Evolutionary conservation across 2,329 filamentous ascomycete genomes (phyloP), one percentile per base, ranked within the genome.

Genomic region (Trichoderma oligosporum): DNA sequence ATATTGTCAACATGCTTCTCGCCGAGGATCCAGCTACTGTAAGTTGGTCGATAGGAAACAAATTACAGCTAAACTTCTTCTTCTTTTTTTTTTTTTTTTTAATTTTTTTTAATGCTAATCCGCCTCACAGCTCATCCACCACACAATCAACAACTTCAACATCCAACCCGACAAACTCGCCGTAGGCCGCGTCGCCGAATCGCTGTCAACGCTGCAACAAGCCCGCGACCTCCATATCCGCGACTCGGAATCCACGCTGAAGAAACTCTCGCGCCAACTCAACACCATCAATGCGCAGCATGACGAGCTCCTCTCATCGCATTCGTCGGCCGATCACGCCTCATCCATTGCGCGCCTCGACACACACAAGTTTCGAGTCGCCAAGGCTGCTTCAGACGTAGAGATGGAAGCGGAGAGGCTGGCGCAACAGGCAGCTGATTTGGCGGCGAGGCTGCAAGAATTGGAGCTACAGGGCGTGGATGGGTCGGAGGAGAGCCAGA

Each of bases 391-490:
- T 0, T 87, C 84, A 1, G 93, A 97, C 70, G 78, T 94, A 6
- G 92, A 97, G 76, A 91, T 93, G 68, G 94, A 99, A 75, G 88
- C 89, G n/a, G 93, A 97, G 77, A 82, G 93, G n/a, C 77, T 97
- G 44, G 85, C 89, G 57, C 83, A 84, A 5, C 89, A 95, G 71
- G 76, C 91, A 5, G 88, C 86, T 12, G 84, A 92, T 66, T 76
- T 97, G 57, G 84, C 85, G 60, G 85, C 85, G 41, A 81, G 87
- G 8, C 75, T 97, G 66, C 86, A 88, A 46, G 91, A 95, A 71
- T 75, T 97, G 42, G 93, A 97, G 69, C 78, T 88, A 55, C 91
- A 96, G 73, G 92, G 92, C 2, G 80, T 94, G 1, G 92, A 97
- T 69, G 92, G 91, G 1, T 60, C 70, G 16, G 35, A 60, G 41